Percentiles rank a stretch among this genome's conserved stretches.
phyloP scores from a whole-genome alignment of 805 yeast genomes.

The Metschnikowia baotianmanensis region DNA sequence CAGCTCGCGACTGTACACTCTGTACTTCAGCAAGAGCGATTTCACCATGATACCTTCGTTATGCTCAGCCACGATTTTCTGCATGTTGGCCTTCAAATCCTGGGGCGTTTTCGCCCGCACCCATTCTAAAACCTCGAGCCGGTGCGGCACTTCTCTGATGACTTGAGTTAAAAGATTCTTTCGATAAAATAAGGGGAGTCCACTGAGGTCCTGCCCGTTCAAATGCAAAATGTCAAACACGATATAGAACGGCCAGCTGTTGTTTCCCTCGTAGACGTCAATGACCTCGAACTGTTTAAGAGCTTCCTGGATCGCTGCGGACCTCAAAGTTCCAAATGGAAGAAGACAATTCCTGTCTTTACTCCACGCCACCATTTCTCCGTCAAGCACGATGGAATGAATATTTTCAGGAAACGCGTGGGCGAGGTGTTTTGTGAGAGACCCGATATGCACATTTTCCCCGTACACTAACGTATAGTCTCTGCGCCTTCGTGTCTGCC shows the following conservation, averaged over 20 bases:
- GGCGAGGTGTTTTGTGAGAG: slow-evolving; percentile 51
- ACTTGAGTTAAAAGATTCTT: slow-evolving; percentile 49
- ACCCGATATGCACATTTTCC: slow-evolving; percentile 43
- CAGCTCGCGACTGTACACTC: slow-evolving; percentile 56
- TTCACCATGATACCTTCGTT: slow-evolving; percentile 86
- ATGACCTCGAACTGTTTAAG: slow-evolving; percentile 33
- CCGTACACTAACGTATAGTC: slow-evolving; percentile 78
- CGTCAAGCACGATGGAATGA: slow-evolving; percentile 60
- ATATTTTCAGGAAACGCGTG: slow-evolving; percentile 40
- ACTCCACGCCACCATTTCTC: slow-evolving; percentile 93
- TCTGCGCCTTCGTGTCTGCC: slow-evolving; percentile 63
- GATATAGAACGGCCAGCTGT: slow-evolving; percentile 52
- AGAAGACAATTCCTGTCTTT: slow-evolving; percentile 50
- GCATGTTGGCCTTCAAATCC: slow-evolving; percentile 57
- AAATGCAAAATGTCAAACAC: slow-evolving; percentile 72
- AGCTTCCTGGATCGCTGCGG: slow-evolving; percentile 59
- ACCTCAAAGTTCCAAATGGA: slow-evolving; percentile 79
- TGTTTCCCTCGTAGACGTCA: slow-evolving; percentile 25
- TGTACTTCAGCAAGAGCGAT: slow-evolving; percentile 55
- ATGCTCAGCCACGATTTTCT: slow-evolving; percentile 54
- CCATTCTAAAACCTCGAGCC: slow-evolving; percentile 49
- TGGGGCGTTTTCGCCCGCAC: slow-evolving; percentile 40
- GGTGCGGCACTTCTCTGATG: slow-evolving; percentile 43
- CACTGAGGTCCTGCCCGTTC: slow-evolving; percentile 63
- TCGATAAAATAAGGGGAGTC: slow-evolving; percentile 53